Evolutionary conservation across 2,329 filamentous ascomycete species (phyloP).

Genomic region (Tetracladium maxilliforme): DNA sequence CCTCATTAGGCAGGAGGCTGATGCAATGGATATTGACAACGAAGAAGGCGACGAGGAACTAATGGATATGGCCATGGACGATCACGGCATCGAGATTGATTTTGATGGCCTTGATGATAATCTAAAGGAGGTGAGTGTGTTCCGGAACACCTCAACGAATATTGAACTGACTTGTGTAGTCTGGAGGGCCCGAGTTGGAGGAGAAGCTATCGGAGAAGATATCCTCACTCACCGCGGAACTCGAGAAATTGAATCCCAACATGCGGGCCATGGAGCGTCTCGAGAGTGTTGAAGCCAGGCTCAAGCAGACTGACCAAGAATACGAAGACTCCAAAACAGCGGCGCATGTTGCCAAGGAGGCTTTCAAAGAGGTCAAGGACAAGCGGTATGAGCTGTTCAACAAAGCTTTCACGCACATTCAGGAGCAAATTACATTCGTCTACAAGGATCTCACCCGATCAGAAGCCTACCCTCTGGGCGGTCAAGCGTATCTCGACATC

Average conservation of each 20-base stretch:
- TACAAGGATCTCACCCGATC: slow-evolving; percentile 93
- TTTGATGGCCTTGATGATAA: slow-evolving; percentile 74
- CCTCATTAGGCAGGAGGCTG: too few species aligned
- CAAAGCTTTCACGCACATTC: slow-evolving; percentile 88
- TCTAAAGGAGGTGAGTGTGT: slow-evolving; percentile 53
- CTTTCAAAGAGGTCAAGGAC: slow-evolving; percentile 69
- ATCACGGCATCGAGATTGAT: slow-evolving; percentile 84
- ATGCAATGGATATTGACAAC: slow-evolving; percentile 88
- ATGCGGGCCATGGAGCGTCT: slow-evolving; percentile 90
- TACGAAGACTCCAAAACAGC: slow-evolving; percentile 71
- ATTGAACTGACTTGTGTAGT: slow-evolving; percentile 27
- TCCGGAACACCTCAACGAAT: slow-evolving; percentile 3
- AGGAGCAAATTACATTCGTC: slow-evolving; percentile 82
- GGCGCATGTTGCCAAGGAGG: slow-evolving; percentile 63
- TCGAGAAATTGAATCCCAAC: slow-evolving; percentile 93
- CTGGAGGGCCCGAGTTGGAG: slow-evolving; percentile 56
- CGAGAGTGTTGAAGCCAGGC: slow-evolving; percentile 68
- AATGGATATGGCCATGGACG: slow-evolving; percentile 55
- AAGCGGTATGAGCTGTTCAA: slow-evolving; percentile 84
- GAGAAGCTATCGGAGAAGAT: slow-evolving; percentile 68
- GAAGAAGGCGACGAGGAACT: slow-evolving; percentile 38
- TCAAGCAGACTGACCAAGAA: slow-evolving; percentile 74
- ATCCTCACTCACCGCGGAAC: slow-evolving; percentile 54
- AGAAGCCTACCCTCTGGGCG: slow-evolving; percentile 83
- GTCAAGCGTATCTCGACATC: slow-evolving; percentile 77